phyloP scores from a whole-genome alignment of 345 rosid species.

The Nasturtium officinale region DNA sequence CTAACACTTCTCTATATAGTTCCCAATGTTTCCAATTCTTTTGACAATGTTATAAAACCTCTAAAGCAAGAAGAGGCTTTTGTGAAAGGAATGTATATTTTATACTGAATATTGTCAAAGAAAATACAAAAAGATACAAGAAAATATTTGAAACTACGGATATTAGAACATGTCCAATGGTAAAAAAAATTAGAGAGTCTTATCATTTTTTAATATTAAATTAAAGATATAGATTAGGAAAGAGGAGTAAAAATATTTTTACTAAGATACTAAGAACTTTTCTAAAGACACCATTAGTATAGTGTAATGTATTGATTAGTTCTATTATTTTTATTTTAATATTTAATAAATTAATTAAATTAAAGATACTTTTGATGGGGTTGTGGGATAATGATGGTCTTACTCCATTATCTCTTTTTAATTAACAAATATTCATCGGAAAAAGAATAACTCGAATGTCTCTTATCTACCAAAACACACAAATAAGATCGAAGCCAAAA shows the following conservation, averaged over 20 bases:
- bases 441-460: conserved; percentile 29
- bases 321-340: too few relatives aligned
- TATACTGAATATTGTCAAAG: conserved; percentile 27
- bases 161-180: too few relatives aligned
- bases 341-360: too few relatives aligned
- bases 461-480: conserved; percentile 26
- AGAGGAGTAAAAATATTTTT: too few relatives aligned
- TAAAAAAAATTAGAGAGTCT: too few relatives aligned
- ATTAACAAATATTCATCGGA: conserved; percentile 32
- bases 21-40: not conserved
- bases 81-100: conserved; percentile 19
- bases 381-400: too few relatives aligned
- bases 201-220: too few relatives aligned
- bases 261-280: too few relatives aligned
- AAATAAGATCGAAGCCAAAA: conserved; percentile 35
- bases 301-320: too few relatives aligned
- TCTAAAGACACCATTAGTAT: too few relatives aligned
- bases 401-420: conserved; percentile 30
- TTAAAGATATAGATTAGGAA: too few relatives aligned
- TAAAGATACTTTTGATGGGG: too few relatives aligned
- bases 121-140: conserved; percentile 22
- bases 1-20: not conserved
- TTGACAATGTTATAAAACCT: not conserved
- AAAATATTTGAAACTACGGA: conserved; percentile 18
- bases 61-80: not conserved